These are phyloP conservation scores for Trametes meyenii DNA, from an alignment of 768 basidiomycete genomes.

Conservation along the genomic window DNA sequence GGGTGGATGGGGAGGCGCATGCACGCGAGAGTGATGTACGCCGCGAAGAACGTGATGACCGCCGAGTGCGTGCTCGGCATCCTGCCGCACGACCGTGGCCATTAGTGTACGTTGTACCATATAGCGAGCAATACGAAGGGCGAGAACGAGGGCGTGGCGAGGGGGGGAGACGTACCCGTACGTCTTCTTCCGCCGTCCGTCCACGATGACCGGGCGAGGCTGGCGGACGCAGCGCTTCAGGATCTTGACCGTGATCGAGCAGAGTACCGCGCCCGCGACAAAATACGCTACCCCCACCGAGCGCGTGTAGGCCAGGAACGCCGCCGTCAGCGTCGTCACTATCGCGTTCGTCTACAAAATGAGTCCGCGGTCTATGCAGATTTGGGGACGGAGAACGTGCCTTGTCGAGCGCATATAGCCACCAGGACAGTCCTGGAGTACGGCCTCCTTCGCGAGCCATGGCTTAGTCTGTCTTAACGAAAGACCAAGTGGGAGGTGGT, in stretches of 20 bases:
- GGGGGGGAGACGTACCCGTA: constrained; percentile 59
- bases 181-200: constrained; percentile 47
- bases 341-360: constrained; percentile 56
- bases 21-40: constrained; percentile 61
- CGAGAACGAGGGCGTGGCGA: no score
- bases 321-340: constrained; percentile 54
- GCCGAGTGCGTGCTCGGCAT: constrained; percentile 88
- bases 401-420: constrained; percentile 21
- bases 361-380: background rate
- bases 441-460: background rate
- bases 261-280: constrained; percentile 55
- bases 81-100: constrained; percentile 38
- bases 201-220: constrained; percentile 53
- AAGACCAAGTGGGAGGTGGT: background rate
- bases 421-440: constrained; percentile 3
- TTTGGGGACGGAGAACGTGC: background rate
- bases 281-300: constrained; percentile 68
- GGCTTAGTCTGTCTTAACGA: no score
- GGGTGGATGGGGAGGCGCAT: constrained; percentile 60
- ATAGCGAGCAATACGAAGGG: background rate
- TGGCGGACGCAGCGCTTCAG: constrained; percentile 66
- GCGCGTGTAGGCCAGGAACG: constrained; percentile 57
- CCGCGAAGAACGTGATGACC: constrained; percentile 63
- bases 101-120: background rate
- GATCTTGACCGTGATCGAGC: constrained; percentile 59